Evolutionary conservation across 495 filamentous ascomycete genomes (phyloP), one percentile per base, ranked within the genome.

Genomic region (Aspergillus nanangensis): DNA sequence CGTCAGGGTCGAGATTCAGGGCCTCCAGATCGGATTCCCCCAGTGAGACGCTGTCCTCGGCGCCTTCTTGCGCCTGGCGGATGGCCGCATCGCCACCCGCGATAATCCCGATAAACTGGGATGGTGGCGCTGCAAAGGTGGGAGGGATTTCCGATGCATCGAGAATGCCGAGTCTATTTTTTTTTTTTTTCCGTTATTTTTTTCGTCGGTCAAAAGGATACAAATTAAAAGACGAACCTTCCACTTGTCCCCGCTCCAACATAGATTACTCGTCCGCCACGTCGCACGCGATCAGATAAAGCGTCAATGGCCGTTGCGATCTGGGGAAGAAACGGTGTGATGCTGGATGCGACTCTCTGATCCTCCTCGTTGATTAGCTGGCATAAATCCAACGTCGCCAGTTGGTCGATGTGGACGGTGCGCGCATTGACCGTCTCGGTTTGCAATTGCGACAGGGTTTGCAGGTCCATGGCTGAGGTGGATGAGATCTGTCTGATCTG

Each of bases 201-300:
- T n/a, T n/a, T n/a, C n/a, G n/a, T n/a, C n/a, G n/a, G n/a, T n/a
- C n/a, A n/a, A n/a, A n/a, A n/a, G n/a, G n/a, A n/a, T n/a, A n/a
- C n/a, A n/a, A n/a, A n/a, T n/a, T n/a, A n/a, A n/a, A n/a, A 32
- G 13, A 43, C 47, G 52, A 19, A 67, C 64, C 66, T 64, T 47
- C 67, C 65, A 43, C 67, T 70, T 3, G 67, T 69, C 5, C 67
- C 67, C 9, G 67, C 67, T 3, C 67, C 65, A 8, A 69, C 64
- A 46, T 71, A 69, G 5, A 71, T 44, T 10, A 71, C 62, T 32
- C 65, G 45, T n/a, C 67, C 67, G 13, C 67, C 65, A 24, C 37
- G 48, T 25, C 51, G 52, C n/a, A 71, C 63, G 5, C 65, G 63
- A 14, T 53, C 50, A 21, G 60, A 44, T 43, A 69, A 36, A 2